phyloP scores from a whole-genome alignment of 2,329 filamentous ascomycete species.

The Alternaria burnsii region DNA sequence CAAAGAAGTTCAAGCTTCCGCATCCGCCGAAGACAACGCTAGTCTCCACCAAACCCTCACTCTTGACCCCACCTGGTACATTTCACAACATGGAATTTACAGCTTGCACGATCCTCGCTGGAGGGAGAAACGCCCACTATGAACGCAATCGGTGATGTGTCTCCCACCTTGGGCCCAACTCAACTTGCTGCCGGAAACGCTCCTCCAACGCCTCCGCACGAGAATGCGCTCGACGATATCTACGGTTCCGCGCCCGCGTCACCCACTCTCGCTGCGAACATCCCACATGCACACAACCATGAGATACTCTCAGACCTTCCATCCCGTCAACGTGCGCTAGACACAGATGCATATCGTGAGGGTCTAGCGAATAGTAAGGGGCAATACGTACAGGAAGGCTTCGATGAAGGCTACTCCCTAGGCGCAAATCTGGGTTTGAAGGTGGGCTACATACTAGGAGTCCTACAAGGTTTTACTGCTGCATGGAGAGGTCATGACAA shows the following conservation, averaged over 20 bases:
- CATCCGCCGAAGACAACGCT: conserved; percentile 24
- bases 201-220: conserved; percentile 46
- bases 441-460: conserved; percentile 78
- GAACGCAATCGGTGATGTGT: conserved; percentile 32
- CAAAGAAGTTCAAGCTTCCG: conserved; percentile 29
- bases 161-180: conserved; percentile 37
- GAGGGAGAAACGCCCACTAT: conserved; percentile 11
- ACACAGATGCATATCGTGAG: conserved; percentile 89
- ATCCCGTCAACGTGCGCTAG: conserved; percentile 77
- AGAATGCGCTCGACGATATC: conserved; percentile 55
- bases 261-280: conserved; percentile 33
- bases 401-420: conserved; percentile 88
- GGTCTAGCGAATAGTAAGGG: conserved; percentile 81
- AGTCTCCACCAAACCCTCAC: conserved; percentile 22
- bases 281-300: conserved; percentile 26
- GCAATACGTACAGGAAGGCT: conserved; percentile 80
- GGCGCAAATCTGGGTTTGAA: conserved; percentile 81
- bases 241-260: conserved; percentile 57
- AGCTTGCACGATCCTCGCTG: not conserved
- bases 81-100: conserved; percentile 15
- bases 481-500: conserved; percentile 53
- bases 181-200: conserved; percentile 41
- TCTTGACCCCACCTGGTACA: conserved; percentile 19
- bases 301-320: conserved; percentile 73
- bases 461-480: conserved; percentile 74